A percentile compares a stretch with the other conserved stretches of the same genome.
phyloP scores from a whole-genome alignment of 805 yeast species.

The Candida tibetensis region DNA sequence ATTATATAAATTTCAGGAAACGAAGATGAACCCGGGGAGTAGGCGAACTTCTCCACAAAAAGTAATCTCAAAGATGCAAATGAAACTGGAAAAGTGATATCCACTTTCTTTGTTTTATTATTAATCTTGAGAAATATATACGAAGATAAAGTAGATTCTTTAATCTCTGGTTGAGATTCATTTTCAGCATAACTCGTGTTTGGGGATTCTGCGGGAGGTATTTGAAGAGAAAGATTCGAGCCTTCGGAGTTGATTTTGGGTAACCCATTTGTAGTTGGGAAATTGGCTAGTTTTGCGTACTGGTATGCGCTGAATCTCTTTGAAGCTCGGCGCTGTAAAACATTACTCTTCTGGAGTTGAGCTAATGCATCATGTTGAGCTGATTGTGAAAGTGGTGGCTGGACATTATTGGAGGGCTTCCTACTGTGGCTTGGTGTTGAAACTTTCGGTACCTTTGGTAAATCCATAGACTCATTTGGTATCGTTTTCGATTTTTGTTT shows the following conservation, averaged over 20 bases:
- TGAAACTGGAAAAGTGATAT: conserved; percentile 44
- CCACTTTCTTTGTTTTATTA: conserved; percentile 54
- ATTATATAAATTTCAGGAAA: conserved; percentile 79
- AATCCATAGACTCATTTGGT: conserved; percentile 11
- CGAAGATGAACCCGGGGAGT: conserved; percentile 64
- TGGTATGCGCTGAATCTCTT: conserved; percentile 93
- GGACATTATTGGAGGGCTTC: conserved; percentile 2
- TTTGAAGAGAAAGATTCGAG: conserved; percentile 1
- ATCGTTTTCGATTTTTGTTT: conserved; percentile 11
- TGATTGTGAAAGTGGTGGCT: background rate
- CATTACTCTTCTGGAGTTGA: conserved; percentile 77
- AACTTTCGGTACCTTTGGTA: background rate
- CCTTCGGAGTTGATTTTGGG: conserved; percentile 10
- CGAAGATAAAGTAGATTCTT: background rate
- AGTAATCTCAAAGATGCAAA: conserved; percentile 58
- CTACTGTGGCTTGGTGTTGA: conserved; percentile 3
- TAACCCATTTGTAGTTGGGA: conserved; percentile 14
- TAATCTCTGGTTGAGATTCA: conserved; percentile 6
- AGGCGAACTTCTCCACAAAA: conserved; percentile 86
- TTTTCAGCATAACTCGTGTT: conserved; percentile 11
- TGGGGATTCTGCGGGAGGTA: conserved; percentile 23
- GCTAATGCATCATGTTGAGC: conserved; percentile 56
- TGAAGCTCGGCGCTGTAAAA: conserved; percentile 88
- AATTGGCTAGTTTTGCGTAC: conserved; percentile 66
- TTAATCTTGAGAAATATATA: conserved; percentile 49